These are phyloP conservation scores for Pneumocystis canis DNA, from an alignment of 1,139 yeast genomes.

Conservation along the genomic window DNA sequence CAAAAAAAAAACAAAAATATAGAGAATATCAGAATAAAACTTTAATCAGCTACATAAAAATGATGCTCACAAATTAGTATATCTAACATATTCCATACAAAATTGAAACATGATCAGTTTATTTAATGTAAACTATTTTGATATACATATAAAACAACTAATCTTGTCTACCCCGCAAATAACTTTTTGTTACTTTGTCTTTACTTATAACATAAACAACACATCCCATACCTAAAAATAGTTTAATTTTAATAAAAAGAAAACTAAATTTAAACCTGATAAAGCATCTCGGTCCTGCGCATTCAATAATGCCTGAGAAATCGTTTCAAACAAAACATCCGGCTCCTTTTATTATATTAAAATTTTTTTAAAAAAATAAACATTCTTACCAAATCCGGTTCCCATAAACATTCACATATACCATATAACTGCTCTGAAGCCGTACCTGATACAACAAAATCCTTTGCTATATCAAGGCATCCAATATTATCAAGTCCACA, in stretches of 20 bases:
- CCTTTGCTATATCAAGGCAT: conserved; percentile 87
- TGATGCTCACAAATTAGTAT: neutral
- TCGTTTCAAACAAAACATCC: conserved; percentile 90
- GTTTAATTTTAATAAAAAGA: neutral
- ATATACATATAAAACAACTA: conserved; percentile 20
- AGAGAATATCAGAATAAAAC: neutral
- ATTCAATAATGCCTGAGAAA: conserved; percentile 81
- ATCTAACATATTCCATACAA: neutral
- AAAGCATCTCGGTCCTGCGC: conserved; percentile 97
- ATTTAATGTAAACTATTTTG: neutral
- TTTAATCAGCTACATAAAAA: neutral
- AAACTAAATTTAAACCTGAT: conserved; percentile 41
- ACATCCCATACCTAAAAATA: conserved; percentile 53
- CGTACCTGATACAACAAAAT: conserved; percentile 93
- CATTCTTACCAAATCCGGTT: conserved; percentile 45
- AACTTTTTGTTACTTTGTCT: conserved; percentile 76
- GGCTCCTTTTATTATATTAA: conserved; percentile 37
- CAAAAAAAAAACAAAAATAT: neutral
- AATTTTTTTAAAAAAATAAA: conserved; percentile 2
- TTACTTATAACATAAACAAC: conserved; percentile 84
- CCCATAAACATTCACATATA: conserved; percentile 96
- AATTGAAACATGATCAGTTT: neutral
- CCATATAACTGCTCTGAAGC: conserved; percentile 93
- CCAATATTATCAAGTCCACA: conserved; percentile 96
- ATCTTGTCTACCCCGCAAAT: conserved; percentile 90